Evolutionary conservation across 2,329 filamentous ascomycete genomes (phyloP), one percentile per base, ranked within the genome.

Genomic region (Aspergillus ochraceus): DNA sequence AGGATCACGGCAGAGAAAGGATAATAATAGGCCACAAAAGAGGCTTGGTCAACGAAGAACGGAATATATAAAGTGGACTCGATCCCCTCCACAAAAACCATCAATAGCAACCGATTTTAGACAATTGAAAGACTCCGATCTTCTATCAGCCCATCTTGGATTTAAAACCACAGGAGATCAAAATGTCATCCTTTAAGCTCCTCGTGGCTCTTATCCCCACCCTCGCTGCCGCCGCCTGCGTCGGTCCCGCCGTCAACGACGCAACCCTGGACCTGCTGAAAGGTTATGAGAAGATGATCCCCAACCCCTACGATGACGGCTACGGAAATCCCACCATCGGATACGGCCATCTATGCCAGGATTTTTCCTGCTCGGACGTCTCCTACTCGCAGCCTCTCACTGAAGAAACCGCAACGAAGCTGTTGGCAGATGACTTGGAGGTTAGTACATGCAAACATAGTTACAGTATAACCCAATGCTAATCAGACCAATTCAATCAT

Each of bases 281-380:
- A 54, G 66, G 73, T 60, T 78, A 73, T 49, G 75, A 78, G 61
- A 70, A 71, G 29, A 75, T 74, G 61, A 65, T 75, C 19, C 53
- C 69, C 1, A 65, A 54, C 9, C 67, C 70, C 17, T 66, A 62
- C 22, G 70, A 72, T 6, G 81, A 83, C 60, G 77, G 80, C 19
- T 75, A 77, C 49, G 80, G 80, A 29, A 70, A 79, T 26, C 79
- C 80, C 0, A 84, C 80, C 4, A 77, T 84, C 0, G 82, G 81
- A 3, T 83, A 83, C 61, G 82, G 82, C 17, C 82, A 84, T 64
- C 72, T 81, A 10, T 84, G 81, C 70, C 60, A 67, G 36, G 71
- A 76, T 9, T 61, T 68, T 8, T 70, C 66, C 12, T 84, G 81
- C 69, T 65, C 74, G 1, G 81, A 84, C 36, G 76, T 84, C 29